phyloP scores from a whole-genome alignment of 2,329 filamentous ascomycete species.

The Apiospora malaysiana region DNA sequence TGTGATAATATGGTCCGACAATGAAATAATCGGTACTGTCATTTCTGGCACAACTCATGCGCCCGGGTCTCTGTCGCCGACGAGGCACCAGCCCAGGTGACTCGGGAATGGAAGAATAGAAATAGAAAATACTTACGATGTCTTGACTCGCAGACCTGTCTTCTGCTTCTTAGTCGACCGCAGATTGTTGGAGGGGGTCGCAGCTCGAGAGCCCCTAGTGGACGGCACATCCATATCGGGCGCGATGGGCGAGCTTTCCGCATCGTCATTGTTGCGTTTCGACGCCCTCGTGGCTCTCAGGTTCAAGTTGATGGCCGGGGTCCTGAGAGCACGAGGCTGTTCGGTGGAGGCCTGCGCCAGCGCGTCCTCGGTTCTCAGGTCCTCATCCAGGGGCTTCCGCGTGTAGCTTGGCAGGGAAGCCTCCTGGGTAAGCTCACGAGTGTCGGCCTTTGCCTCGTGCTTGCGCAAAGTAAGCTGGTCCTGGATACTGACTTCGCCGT shows the following conservation, averaged over 20 bases:
- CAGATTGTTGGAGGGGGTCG: constrained; percentile 58
- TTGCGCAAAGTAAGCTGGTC: constrained; percentile 32
- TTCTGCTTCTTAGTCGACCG: constrained; percentile 65
- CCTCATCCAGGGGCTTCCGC: constrained; percentile 32
- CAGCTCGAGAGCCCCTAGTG: constrained; percentile 62
- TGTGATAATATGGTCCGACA: constrained; percentile 37
- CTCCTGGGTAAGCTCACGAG: constrained; percentile 32
- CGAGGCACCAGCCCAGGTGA: constrained; percentile 25
- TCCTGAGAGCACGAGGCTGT: constrained; percentile 35
- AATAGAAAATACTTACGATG: constrained; percentile 62
- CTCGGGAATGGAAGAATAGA: constrained; percentile 21
- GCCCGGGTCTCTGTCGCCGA: constrained; percentile 35
- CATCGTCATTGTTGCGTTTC: constrained; percentile 62
- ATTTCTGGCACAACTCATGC: constrained; percentile 17
- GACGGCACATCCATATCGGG: constrained; percentile 53
- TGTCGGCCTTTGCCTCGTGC: constrained; percentile 34
- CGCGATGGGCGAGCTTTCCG: constrained; percentile 60
- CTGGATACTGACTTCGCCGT: constrained; percentile 31
- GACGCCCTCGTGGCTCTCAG: constrained; percentile 39
- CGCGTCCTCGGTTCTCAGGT: constrained; percentile 31
- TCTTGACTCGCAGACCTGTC: constrained; percentile 69
- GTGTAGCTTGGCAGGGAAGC: constrained; percentile 35
- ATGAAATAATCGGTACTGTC: constrained; percentile 27
- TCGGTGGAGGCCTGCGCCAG: constrained; percentile 31
- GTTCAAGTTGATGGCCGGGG: constrained; percentile 36